phyloP scores from a whole-genome alignment of 768 basidiomycete species.

The Goffeauzyma gilvescens region DNA sequence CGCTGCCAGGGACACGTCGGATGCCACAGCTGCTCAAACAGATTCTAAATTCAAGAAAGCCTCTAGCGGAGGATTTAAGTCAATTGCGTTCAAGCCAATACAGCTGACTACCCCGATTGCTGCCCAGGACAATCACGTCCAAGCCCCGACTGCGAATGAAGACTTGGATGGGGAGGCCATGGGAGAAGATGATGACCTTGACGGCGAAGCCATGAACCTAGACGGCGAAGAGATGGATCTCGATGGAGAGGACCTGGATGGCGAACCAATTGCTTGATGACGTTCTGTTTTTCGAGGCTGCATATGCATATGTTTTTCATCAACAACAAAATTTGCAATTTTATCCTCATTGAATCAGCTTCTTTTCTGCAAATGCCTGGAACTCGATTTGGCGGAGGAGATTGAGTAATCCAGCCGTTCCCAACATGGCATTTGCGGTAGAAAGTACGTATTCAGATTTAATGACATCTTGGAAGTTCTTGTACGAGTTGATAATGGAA shows the following conservation, averaged over 20 bases:
- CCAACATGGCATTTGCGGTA: constrained; percentile 21
- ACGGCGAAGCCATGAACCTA: constrained; percentile 6
- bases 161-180: constrained; percentile 37
- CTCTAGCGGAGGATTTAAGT: constrained; percentile 22
- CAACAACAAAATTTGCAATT: too few relatives aligned
- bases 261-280: too few relatives aligned
- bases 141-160: constrained; percentile 35
- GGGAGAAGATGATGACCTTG: constrained; percentile 8
- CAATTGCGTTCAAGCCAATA: constrained; percentile 20
- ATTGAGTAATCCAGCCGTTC: constrained; percentile 19
- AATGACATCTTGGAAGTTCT: constrained; percentile 48
- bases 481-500: constrained; percentile 55
- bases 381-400: constrained; percentile 6
- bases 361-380: neutral
- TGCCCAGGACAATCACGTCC: constrained; percentile 36
- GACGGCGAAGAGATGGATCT: too few relatives aligned
- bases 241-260: too few relatives aligned
- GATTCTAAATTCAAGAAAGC: constrained; percentile 31
- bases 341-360: neutral
- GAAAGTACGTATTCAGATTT: constrained; percentile 35
- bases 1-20: too few relatives aligned
- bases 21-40: too few relatives aligned
- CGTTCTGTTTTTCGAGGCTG: too few relatives aligned
- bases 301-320: too few relatives aligned
- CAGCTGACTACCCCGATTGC: constrained; percentile 18